Base-by-base conservation (phyloP, 306 rosid species). In the Astragalus membranaceus region DNA sequence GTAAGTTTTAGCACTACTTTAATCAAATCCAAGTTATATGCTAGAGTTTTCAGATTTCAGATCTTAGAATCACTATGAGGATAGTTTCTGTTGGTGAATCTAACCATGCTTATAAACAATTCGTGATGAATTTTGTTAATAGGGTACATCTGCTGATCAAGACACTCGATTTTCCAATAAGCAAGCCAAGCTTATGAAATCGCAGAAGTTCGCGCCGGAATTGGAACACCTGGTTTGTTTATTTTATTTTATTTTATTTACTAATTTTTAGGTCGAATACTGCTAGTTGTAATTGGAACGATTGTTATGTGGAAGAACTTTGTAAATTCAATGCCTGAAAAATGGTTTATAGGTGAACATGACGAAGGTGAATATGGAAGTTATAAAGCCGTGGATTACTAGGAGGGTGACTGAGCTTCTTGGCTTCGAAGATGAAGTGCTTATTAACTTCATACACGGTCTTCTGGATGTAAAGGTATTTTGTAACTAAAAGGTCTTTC, bases 111-210 rank as follows among this genome's bases (percentile, higher is more conserved):
- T 30, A 12, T 46, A 73, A 57, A 51, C 54, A 29, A 4, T 44
- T 13, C 33, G 26, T 50, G 39, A 30, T 69, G 33, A 72, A 13
- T 67, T 61, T 26, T 74, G 43, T 67, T n/a, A 80, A 3, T 36
- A 92, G 98, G 98, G 98, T 12, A 92, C 98, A 20, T 81, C 96
- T 44, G 95, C 98, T 39, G 98, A 88, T 72, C 98, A 92, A 79
- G 98, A 92, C 87, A 89, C 98, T 36, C 83, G 98, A 30, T 92
- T 92, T 78, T 92, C 98, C 33, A 92, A 92, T 71, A 92, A 92
- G 87, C 96, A 92, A 74, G 96, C 95, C 15, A 92, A 89, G 89
- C 85, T 92, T 64, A 0, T 92, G 79, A 92, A 92, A 51, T 87
- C 98, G 52, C 98, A 92, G 81, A 92, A 92, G 81, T 92, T 92